phyloP scores from a whole-genome alignment of 2,329 filamentous ascomycete species.

The Diaporthe longicolla region DNA sequence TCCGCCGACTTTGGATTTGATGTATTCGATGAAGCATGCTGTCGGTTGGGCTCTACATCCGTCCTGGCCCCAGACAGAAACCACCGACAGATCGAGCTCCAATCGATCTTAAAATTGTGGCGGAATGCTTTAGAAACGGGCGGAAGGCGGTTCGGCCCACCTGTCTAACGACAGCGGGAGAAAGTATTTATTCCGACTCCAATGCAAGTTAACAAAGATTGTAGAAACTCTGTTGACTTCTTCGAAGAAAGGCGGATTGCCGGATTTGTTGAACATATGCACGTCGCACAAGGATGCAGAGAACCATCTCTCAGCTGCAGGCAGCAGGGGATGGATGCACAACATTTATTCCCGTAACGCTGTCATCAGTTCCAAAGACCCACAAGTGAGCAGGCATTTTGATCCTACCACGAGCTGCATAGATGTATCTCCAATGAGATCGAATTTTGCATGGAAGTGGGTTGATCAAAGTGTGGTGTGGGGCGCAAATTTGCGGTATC shows the following conservation, averaged over 20 bases:
- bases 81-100: accelerated
- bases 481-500: not conserved
- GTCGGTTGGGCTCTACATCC: accelerated
- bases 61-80: not conserved
- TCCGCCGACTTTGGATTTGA: too few species aligned
- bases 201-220: not conserved
- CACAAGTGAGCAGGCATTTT: not conserved
- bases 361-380: not conserved
- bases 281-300: not conserved
- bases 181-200: not conserved
- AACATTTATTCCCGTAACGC: not conserved
- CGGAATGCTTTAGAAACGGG: not conserved
- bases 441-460: not conserved
- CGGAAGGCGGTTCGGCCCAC: not conserved
- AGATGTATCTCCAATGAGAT: not conserved
- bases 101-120: too few species aligned
- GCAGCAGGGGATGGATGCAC: not conserved
- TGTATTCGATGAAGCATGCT: not conserved
- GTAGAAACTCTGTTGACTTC: too few species aligned
- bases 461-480: not conserved
- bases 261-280: not conserved
- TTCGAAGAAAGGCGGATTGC: too few species aligned
- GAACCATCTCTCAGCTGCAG: not conserved
- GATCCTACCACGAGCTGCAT: not conserved
- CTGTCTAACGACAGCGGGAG: not conserved